These are phyloP conservation scores for Mrakia frigida DNA, from an alignment of 768 basidiomycete species.

Conservation along the genomic window DNA sequence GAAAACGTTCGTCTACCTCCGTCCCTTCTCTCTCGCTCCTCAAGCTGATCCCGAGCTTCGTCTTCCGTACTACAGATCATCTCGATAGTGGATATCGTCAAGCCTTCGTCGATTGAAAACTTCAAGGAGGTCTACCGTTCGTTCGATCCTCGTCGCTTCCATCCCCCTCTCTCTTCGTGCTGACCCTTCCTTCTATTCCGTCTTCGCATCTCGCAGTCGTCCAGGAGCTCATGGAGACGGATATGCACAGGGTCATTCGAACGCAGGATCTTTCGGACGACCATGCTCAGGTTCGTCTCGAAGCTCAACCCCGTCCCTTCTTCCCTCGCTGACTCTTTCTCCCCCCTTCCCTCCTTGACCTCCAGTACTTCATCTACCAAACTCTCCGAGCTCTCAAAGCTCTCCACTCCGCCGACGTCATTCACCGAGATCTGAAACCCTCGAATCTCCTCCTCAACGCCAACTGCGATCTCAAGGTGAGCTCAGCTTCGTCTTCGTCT, in stretches of 20 bases:
- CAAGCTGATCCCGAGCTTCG: background rate
- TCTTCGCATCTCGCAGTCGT: conserved; percentile 33
- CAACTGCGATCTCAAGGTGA: conserved; percentile 89
- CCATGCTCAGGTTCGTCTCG: conserved; percentile 48
- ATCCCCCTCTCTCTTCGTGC: no score
- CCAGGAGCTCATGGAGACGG: conserved; percentile 73
- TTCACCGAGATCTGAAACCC: conserved; percentile 86
- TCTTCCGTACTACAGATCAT: conserved; percentile 82
- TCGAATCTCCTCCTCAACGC: conserved; percentile 92
- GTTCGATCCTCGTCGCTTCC: background rate
- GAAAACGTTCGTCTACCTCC: conserved; percentile 16
- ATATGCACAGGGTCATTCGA: conserved; percentile 91
- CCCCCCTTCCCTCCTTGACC: conserved; percentile 36
- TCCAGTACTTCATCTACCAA: conserved; percentile 96
- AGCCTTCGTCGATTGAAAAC: conserved; percentile 63
- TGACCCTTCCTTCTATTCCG: background rate
- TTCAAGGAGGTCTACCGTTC: conserved; percentile 73
- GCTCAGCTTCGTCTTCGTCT: conserved; percentile 36
- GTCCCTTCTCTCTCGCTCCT: background rate
- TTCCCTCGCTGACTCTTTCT: no score
- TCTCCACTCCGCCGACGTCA: conserved; percentile 87
- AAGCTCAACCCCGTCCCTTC: background rate
- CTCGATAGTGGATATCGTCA: conserved; percentile 87
- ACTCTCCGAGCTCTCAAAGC: conserved; percentile 91
- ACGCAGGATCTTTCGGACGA: conserved; percentile 92